phyloP scores from a whole-genome alignment of 2,329 filamentous ascomycete species.

The Albifimbria verrucaria region DNA sequence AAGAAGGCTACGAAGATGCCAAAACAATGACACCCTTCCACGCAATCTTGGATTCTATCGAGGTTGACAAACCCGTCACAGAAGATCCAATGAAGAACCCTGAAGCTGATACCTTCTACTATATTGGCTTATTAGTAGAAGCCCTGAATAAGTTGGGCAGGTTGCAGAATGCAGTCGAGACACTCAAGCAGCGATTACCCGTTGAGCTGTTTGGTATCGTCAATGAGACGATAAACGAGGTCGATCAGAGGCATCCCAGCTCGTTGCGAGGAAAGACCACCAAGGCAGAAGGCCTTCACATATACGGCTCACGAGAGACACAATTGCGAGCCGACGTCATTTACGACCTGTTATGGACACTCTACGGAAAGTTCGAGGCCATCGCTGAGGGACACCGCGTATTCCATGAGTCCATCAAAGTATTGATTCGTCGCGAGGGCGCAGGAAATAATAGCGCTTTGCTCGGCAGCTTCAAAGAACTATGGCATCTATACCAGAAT shows the following conservation, averaged over 20 bases:
- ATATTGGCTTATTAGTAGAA: constrained; percentile 84
- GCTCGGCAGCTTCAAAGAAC: constrained; percentile 86
- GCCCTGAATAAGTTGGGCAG: constrained; percentile 85
- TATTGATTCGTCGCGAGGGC: constrained; percentile 80
- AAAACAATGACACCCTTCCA: constrained; percentile 53
- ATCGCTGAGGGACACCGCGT: constrained; percentile 95
- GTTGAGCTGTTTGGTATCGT: constrained; percentile 93
- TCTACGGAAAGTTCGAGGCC: constrained; percentile 96
- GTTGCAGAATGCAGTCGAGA: constrained; percentile 81
- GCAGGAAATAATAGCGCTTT: constrained; percentile 61
- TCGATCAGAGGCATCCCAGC: constrained; percentile 89
- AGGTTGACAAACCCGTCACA: constrained; percentile 59
- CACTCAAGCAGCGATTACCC: constrained; percentile 86
- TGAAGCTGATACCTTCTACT: constrained; percentile 92
- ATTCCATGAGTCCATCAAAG: constrained; percentile 86
- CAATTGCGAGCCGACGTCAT: constrained; percentile 81
- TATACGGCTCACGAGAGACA: constrained; percentile 67
- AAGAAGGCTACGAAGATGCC: constrained; percentile 45
- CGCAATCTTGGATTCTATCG: constrained; percentile 56
- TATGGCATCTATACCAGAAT: constrained; percentile 98
- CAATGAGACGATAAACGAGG: constrained; percentile 90
- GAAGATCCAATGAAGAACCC: constrained; percentile 93
- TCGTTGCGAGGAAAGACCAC: constrained; percentile 59
- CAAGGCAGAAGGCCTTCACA: constrained; percentile 54
- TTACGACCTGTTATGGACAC: constrained; percentile 83